Base-by-base conservation (phyloP, 140 eudicot genomes). In the Bidens hawaiensis region DNA sequence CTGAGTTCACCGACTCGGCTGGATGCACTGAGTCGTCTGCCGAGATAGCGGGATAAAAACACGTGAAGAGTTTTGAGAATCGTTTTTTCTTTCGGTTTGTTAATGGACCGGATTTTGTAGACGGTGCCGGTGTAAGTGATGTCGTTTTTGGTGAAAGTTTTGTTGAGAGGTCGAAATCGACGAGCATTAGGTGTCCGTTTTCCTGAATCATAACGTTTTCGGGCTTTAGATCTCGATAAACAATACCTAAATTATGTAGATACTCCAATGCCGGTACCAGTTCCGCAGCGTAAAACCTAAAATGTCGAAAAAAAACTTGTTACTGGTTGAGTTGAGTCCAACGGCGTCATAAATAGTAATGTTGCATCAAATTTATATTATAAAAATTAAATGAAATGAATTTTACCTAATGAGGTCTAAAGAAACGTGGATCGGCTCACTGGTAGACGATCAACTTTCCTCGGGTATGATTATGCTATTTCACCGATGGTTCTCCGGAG, bases 161-260 rank as follows among this genome's bases (percentile, higher is more conserved):
- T n/a, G n/a, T n/a, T n/a, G n/a, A n/a, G n/a, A n/a, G n/a, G n/a
- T n/a, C 97, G 69, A 81, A 90, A 72, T 90, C 97, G 0, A 90
- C 84, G 0, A 90, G 85, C 97, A 90, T 90, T 65, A 90, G 47
- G 33, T 90, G 97, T 1, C 97, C 97, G 60, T 75, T 90, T 56
- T 79, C 90, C 64, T 90, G 97, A 4, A 90, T 70, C 88, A 90
- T 77, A 6, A 86, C 84, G 47, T 90, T 90, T 52, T 89, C 95
- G 21, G 97, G 97, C 81, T 89, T 89, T 54, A 89, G 68, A 66
- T 89, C 97, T 75, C 97, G 70, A 79, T 85, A 89, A 43, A 85
- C 95, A 4, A 89, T 83, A 18, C 97, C 93, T 48, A 78, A 65
- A 45, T 78, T 75, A 58, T 90, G 97, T 30, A 90, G 71, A 77